Evolutionary conservation across 1,284 basidiomycete species (phyloP).

Genomic region (Pholiota adiposa): DNA sequence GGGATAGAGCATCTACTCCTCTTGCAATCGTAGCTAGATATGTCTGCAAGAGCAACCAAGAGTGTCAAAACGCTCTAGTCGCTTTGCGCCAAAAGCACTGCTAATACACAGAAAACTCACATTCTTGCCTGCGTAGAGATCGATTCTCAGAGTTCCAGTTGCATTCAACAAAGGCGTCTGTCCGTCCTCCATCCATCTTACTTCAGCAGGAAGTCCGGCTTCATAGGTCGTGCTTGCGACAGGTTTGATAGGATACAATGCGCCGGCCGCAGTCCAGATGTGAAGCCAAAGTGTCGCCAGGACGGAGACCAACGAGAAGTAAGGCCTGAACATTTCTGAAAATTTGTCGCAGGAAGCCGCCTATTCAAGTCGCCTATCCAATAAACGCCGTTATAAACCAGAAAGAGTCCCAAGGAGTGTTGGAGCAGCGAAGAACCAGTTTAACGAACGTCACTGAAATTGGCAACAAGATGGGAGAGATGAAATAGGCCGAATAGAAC

Average conservation of each 20-base stretch:
- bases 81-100: no score
- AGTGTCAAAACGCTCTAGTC: neutral
- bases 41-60: conserved; percentile 1
- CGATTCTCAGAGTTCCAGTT: conserved; percentile 45
- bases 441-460: no score
- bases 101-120: no score
- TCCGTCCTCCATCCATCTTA: conserved; percentile 55
- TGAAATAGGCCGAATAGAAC: no score
- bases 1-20: conserved; percentile 19
- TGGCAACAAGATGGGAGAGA: neutral
- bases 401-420: no score
- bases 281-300: neutral
- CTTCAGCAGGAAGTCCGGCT: conserved; percentile 40
- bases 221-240: conserved; percentile 45
- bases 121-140: conserved; percentile 44
- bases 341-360: neutral
- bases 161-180: conserved; percentile 39
- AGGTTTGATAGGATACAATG: conserved; percentile 54
- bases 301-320: neutral
- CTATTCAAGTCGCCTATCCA: no score
- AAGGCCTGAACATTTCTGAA: neutral
- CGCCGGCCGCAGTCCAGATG: neutral
- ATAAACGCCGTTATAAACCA: no score
- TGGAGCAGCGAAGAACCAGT: no score
- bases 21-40: conserved; percentile 27